Conservation (phyloP, 768 basidiomycete species). For the Lactifluus echinatus region DNA sequence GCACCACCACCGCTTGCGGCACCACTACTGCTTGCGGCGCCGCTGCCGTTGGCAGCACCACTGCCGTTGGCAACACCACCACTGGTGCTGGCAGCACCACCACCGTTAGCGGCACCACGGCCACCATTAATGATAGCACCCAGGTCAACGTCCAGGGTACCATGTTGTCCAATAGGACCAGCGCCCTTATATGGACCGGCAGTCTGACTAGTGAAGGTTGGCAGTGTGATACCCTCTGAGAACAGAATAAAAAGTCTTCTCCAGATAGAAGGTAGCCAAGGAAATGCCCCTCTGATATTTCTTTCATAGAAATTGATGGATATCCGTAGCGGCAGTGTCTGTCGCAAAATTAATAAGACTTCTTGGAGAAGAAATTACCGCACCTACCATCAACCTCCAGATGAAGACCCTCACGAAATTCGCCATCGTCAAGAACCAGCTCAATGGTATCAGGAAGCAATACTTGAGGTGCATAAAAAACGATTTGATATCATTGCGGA, state of each 20-base stretch:
- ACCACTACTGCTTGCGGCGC: background rate
- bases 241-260: conserved; percentile 8
- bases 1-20: background rate
- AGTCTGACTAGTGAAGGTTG: conserved; percentile 5
- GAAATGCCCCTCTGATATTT: background rate
- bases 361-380: background rate
- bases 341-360: background rate
- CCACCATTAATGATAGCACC: background rate
- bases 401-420: background rate
- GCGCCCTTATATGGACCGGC: conserved; percentile 12
- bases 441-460: conserved; percentile 9
- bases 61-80: background rate
- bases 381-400: conserved; percentile 6
- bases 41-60: background rate
- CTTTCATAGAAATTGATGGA: conserved; percentile 14
- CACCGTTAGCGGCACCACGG: background rate
- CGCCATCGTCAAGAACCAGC: conserved; percentile 13
- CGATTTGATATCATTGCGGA: background rate
- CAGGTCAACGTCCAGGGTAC: background rate
- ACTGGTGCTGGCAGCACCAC: background rate
- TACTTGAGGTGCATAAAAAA: conserved; percentile 12
- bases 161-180: conserved; percentile 4
- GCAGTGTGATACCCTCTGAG: conserved; percentile 11
- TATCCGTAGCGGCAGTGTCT: conserved; percentile 14
- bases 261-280: conserved; percentile 18